Percentiles rank a stretch among this genome's conserved stretches.
Evolutionary conservation across 2,329 filamentous ascomycete genomes (phyloP).

Genomic region (Epichloe sylvatica): DNA sequence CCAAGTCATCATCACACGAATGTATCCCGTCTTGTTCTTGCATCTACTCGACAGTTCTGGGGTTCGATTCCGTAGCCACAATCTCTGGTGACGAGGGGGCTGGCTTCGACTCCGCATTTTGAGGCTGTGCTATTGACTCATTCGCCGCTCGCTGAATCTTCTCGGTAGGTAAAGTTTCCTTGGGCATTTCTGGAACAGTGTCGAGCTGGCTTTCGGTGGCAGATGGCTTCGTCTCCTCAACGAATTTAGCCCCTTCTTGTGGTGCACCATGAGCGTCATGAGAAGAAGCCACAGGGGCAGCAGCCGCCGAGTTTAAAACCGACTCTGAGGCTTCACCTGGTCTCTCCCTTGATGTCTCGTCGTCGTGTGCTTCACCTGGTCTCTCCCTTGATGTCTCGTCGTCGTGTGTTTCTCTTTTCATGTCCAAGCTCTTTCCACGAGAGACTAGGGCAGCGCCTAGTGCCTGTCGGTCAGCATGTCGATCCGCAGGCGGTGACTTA

Average conservation of each 20-base stretch:
- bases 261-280: background rate
- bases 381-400: conserved; percentile 9
- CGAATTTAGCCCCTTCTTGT: background rate
- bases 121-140: background rate
- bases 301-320: background rate
- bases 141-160: background rate
- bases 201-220: background rate
- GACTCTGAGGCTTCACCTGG: background rate
- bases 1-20: background rate
- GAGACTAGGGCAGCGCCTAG: conserved; percentile 18
- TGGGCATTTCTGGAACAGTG: background rate
- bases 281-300: background rate
- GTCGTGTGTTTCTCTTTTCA: conserved; percentile 24
- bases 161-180: background rate
- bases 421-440: conserved; percentile 35
- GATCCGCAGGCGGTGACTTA: conserved; percentile 38
- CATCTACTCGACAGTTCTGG: background rate
- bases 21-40: background rate
- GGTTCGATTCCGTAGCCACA: background rate
- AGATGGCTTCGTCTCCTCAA: background rate
- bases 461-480: conserved; percentile 14
- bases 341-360: conserved; percentile 7
- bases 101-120: background rate
- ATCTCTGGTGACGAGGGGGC: background rate
- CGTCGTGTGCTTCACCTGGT: conserved; percentile 5